Base-by-base conservation (phyloP, 2,329 filamentous ascomycete species). In the Cercospora sojina region DNA sequence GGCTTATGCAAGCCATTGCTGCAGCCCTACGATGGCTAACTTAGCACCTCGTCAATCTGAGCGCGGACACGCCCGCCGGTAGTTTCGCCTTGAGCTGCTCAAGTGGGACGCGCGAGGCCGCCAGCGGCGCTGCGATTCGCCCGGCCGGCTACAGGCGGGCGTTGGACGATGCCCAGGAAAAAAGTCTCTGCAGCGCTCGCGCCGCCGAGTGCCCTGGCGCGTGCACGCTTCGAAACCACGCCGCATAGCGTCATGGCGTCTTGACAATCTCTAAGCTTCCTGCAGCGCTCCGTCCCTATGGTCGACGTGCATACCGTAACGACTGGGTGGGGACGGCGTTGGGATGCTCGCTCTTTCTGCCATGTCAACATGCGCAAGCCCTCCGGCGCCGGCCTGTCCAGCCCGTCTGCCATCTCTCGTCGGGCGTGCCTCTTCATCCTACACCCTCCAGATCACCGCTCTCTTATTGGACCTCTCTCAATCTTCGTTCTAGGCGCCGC, bases 181-280 rank as follows among this genome's bases (percentile, higher is more conserved):
- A 60, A 70, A 70, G 68, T 70, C 66, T 70, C 62, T 68, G 65
- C 67, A 66, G 62, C 18, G 61, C 61, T 69, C 61, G 64, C 61
- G 65, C 67, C 56, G 51, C 51, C 25, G 20, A 35, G 59, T 63
- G 65, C 65, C 63, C 63, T 64, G 64, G 58, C 62, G 35, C 53
- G 51, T 69, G 67, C 68, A 68, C 66, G 66, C 68, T 61, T 57
- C 62, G 49, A 32, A 5, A 31, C 61, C 65, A 68, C 57, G 64
- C 66, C 65, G 64, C 64, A 64, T 55, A 59, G 62, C 68, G 68
- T 68, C 68, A 70, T 70, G 64, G 65, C 61, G 66, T 62, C 35
- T 66, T 43, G 60, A 65, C 29, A 57, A 63, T 62, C 61, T 58
- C 64, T 62, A 62, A 51, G 47, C 65, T 53, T 51, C 41, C 38